These are phyloP conservation scores for Eucalyptus pauciflora DNA, from an alignment of 345 rosid species.

Conservation along the genomic window DNA sequence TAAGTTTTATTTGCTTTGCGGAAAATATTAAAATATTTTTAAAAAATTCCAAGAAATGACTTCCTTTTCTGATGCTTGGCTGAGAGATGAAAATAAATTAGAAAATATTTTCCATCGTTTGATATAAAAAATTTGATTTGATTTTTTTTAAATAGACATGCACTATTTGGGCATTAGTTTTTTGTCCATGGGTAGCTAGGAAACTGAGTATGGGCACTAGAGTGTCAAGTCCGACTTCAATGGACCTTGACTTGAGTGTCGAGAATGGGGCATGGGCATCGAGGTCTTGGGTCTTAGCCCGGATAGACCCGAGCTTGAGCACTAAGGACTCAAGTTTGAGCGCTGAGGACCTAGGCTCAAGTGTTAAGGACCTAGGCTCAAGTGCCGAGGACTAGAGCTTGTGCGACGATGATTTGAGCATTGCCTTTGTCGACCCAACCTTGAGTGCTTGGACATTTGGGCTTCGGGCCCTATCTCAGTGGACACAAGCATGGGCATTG, in stretches of 20 bases:
- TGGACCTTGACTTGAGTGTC: background rate
- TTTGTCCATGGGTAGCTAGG: background rate
- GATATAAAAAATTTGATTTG: too few species aligned
- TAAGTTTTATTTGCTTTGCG: background rate
- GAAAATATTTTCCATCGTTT: too few species aligned
- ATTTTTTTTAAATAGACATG: too few species aligned
- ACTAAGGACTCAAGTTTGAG: background rate
- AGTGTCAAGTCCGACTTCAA: background rate
- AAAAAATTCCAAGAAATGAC: background rate
- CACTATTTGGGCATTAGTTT: background rate
- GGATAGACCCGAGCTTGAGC: background rate
- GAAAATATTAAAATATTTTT: too few species aligned
- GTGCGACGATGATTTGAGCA: background rate
- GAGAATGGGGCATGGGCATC: background rate
- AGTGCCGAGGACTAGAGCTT: too few species aligned
- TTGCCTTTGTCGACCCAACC: background rate
- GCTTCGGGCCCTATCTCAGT: background rate
- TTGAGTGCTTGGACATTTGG: background rate
- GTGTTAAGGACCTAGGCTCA: background rate
- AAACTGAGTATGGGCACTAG: background rate
- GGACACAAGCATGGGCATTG: background rate
- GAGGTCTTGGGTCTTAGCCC: background rate
- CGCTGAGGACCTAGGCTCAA: background rate
- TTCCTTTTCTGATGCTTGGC: background rate
- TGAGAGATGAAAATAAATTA: too few species aligned